phyloP scores from a whole-genome alignment of 2,329 filamentous ascomycete genomes.

The Aspergillus carbonarius region DNA sequence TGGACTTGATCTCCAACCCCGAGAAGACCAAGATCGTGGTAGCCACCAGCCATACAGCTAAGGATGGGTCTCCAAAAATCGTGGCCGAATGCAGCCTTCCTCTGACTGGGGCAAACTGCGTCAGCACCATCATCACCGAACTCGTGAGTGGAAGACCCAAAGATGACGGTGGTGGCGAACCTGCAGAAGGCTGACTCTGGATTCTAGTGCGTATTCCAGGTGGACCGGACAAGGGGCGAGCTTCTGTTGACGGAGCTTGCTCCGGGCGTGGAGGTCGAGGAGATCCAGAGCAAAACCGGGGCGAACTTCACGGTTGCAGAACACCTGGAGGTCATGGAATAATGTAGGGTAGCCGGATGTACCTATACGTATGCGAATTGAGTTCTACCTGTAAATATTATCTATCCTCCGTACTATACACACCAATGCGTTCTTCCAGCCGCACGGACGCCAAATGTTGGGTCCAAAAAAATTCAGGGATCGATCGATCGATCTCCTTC shows the following conservation, averaged over 20 bases:
- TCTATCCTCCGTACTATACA: not conserved
- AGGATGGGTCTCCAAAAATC: slow-evolving; percentile 67
- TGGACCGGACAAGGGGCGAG: slow-evolving; percentile 60
- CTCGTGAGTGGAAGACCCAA: slow-evolving; percentile 52
- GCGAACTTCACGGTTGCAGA: slow-evolving; percentile 65
- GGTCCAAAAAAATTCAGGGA: too few species aligned
- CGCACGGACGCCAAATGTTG: too few species aligned
- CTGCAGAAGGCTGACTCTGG: not conserved
- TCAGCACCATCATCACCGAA: slow-evolving; percentile 72
- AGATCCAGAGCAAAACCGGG: slow-evolving; percentile 68
- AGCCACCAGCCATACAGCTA: slow-evolving; percentile 68
- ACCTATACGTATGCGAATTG: not conserved
- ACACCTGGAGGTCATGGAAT: slow-evolving; percentile 54
- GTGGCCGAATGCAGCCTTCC: slow-evolving; percentile 64
- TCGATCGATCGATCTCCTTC: too few species aligned
- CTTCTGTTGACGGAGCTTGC: slow-evolving; percentile 64
- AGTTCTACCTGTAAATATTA: not conserved
- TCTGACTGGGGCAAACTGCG: slow-evolving; percentile 64
- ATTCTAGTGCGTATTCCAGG: slow-evolving; percentile 70
- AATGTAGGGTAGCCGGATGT: not conserved
- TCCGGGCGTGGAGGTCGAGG: slow-evolving; percentile 66
- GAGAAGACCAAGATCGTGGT: slow-evolving; percentile 71
- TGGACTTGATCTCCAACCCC: slow-evolving; percentile 71
- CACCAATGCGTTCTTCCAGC: too few species aligned
- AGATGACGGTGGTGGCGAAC: not conserved